Conservation (phyloP, 371 early-diverging fungal genomes). For the Apophysomyces variabilis region DNA sequence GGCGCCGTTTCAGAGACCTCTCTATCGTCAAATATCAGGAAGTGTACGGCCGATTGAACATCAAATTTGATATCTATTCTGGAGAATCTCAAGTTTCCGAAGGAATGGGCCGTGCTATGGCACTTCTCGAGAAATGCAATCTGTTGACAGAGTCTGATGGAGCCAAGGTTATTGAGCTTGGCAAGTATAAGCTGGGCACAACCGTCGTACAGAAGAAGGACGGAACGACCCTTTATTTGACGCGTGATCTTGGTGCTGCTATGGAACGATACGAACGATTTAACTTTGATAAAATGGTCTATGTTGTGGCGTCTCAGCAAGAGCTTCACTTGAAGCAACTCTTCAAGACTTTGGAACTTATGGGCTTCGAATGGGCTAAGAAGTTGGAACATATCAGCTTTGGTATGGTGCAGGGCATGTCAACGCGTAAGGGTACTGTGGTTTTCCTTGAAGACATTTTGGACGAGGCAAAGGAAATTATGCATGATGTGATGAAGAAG, state of each 20-base stretch:
- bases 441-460: conserved; percentile 99
- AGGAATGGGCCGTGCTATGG: conserved; percentile 80
- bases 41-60: conserved; percentile 92
- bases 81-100: conserved; percentile 97
- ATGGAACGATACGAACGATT: conserved; percentile 90
- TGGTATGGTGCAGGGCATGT: conserved; percentile 99
- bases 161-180: conserved; percentile 88
- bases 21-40: conserved; percentile 96
- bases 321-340: conserved; percentile 97
- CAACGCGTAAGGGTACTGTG: conserved; percentile 97
- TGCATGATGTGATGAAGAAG: conserved; percentile 94
- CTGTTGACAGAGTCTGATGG: conserved; percentile 83
- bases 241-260: conserved; percentile 99
- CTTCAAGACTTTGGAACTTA: conserved; percentile 89
- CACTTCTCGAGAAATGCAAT: conserved; percentile 71
- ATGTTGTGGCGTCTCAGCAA: conserved; percentile 97
- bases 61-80: conserved; percentile 97
- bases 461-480: conserved; percentile 86
- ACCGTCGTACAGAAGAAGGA: conserved; percentile 95
- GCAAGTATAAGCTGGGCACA: conserved; percentile 81
- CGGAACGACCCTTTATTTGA: conserved; percentile 97
- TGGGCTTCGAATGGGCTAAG: conserved; percentile 82
- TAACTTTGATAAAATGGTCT: conserved; percentile 95
- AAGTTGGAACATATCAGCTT: conserved; percentile 94
- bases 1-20: conserved; percentile 93